Evolutionary conservation across 768 basidiomycete genomes (phyloP).

Genomic region (Stropharia rugosoannulata): DNA sequence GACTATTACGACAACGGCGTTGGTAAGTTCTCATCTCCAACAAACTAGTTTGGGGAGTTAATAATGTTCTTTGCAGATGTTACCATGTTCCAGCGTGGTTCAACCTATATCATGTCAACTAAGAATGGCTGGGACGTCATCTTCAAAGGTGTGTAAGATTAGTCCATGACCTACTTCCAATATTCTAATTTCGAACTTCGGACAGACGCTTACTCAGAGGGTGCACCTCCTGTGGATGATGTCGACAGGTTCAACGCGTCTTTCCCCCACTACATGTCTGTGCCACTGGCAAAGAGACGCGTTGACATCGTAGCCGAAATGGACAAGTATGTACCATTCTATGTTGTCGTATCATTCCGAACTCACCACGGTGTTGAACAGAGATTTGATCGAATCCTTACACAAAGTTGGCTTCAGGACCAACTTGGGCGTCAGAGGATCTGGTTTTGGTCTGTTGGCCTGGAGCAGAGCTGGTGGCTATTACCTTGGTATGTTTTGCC

Average conservation of each 20-base stretch:
- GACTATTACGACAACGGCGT: conserved; percentile 36
- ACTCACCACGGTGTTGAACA: conserved; percentile 4
- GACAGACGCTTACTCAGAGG: conserved; percentile 41
- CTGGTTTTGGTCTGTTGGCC: conserved; percentile 32
- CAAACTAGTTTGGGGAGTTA: not conserved
- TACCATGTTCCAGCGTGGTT: conserved; percentile 24
- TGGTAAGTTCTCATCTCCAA: conserved; percentile 17
- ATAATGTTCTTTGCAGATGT: conserved; percentile 8
- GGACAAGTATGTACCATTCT: conserved; percentile 29
- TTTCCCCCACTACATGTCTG: conserved; percentile 35
- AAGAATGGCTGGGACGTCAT: conserved; percentile 34
- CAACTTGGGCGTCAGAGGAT: conserved; percentile 37
- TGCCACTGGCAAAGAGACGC: conserved; percentile 18
- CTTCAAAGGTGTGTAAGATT: conserved; percentile 19
- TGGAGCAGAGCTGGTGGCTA: conserved; percentile 36
- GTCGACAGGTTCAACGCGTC: conserved; percentile 51
- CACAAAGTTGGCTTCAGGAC: conserved; percentile 44
- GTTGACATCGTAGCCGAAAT: conserved; percentile 26
- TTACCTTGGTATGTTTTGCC: conserved; percentile 29
- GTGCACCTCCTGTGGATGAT: conserved; percentile 46
- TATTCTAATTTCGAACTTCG: not conserved
- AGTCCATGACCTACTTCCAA: not conserved
- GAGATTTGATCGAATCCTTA: conserved; percentile 38
- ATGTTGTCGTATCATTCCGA: not conserved
- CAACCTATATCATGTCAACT: conserved; percentile 52